Percentiles rank a stretch among this genome's conserved stretches.
Conservation (phyloP, 2,329 filamentous ascomycete species). For the Chaetomium globosum region DNA sequence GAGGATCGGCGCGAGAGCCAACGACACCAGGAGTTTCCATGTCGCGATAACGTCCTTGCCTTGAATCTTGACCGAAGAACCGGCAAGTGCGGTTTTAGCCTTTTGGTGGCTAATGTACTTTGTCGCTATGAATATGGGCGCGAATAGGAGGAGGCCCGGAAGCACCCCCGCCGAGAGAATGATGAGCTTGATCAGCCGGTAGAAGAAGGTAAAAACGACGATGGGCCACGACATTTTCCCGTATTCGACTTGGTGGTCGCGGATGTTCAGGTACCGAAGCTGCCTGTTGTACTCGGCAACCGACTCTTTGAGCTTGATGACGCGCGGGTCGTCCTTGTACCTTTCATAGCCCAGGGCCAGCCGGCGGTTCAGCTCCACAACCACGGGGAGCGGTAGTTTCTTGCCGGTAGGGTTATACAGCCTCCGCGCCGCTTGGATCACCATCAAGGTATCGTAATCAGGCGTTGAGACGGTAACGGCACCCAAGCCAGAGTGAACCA, state of each 20-base stretch:
- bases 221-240: conserved; percentile 77
- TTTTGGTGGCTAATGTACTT: conserved; percentile 82
- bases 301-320: conserved; percentile 71
- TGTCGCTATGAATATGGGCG: conserved; percentile 81
- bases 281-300: conserved; percentile 86
- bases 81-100: conserved; percentile 79
- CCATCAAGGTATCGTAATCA: conserved; percentile 95
- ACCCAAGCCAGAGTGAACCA: conserved; percentile 79
- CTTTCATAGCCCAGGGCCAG: conserved; percentile 88
- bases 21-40: conserved; percentile 88
- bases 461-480: conserved; percentile 90
- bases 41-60: conserved; percentile 89
- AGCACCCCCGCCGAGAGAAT: conserved; percentile 79
- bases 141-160: conserved; percentile 84
- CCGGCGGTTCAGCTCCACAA: conserved; percentile 90
- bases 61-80: conserved; percentile 84
- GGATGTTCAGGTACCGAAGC: conserved; percentile 80
- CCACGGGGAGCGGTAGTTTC: conserved; percentile 86
- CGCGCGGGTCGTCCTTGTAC: conserved; percentile 87
- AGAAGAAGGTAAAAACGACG: conserved; percentile 76
- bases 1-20: conserved; percentile 78
- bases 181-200: conserved; percentile 75
- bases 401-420: conserved; percentile 94
- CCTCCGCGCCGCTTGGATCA: conserved; percentile 89
- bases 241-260: conserved; percentile 93